phyloP scores from a whole-genome alignment of 2,329 filamentous ascomycete species.

The Monosporascus cannonballus region DNA sequence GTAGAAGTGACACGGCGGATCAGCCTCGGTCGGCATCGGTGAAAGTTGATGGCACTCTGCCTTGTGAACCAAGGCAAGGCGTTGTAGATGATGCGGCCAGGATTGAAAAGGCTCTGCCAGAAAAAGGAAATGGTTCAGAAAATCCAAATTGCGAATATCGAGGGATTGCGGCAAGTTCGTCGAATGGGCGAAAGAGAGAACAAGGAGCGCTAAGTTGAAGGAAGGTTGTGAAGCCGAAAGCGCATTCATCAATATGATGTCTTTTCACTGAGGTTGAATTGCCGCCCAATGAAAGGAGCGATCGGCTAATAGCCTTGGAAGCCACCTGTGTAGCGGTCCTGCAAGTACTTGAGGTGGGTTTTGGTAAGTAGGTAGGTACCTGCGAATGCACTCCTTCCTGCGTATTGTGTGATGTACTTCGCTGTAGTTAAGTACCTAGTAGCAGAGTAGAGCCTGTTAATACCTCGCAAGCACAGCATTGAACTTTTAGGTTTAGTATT shows the following conservation, averaged over 20 bases:
- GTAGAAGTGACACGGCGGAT: constrained; percentile 32
- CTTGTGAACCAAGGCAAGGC: constrained; percentile 15
- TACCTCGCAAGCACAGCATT: too few species aligned
- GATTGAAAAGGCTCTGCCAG: background rate
- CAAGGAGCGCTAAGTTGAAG: background rate
- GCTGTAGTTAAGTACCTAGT: too few species aligned
- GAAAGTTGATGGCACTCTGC: constrained; percentile 16
- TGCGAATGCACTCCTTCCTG: too few species aligned
- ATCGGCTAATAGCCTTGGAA: background rate
- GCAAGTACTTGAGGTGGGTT: too few species aligned
- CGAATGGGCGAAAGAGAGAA: background rate
- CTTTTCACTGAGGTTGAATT: background rate
- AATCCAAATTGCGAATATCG: background rate
- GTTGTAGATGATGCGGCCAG: background rate
- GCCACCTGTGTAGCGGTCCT: background rate
- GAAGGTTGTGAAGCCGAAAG: background rate
- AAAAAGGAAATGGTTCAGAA: background rate
- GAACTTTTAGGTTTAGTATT: too few species aligned
- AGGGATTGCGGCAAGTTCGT: background rate
- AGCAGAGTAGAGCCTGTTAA: too few species aligned
- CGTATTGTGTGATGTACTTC: too few species aligned
- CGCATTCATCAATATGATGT: background rate
- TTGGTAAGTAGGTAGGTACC: too few species aligned
- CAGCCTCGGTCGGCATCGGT: constrained; percentile 39
- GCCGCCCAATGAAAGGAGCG: background rate